phyloP scores from a whole-genome alignment of 208 protist genomes.

The Trypanosoma melophagium region DNA sequence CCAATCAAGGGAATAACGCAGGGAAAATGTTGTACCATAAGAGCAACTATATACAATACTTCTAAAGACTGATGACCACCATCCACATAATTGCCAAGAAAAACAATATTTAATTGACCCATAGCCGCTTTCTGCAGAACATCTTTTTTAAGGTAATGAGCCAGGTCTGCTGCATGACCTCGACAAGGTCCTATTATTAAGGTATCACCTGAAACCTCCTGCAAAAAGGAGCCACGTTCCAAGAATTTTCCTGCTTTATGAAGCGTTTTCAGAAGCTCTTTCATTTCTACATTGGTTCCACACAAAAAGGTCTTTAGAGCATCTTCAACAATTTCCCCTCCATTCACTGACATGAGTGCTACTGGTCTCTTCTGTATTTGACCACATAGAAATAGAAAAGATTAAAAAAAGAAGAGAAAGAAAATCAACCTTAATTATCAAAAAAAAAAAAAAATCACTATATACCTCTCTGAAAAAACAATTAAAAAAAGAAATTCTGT shows the following conservation, averaged over 20 bases:
- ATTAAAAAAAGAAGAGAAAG: slow-evolving; percentile 16
- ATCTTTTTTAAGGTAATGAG: slow-evolving; percentile 52
- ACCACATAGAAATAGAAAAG: slow-evolving; percentile 3
- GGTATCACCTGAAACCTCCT: slow-evolving; percentile 44
- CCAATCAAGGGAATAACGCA: slow-evolving; percentile 61
- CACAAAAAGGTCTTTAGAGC: slow-evolving; percentile 33
- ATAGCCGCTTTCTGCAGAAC: slow-evolving; percentile 32
- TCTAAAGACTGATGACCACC: slow-evolving; percentile 73
- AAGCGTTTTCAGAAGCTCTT: slow-evolving; percentile 30
- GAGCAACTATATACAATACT: slow-evolving; percentile 64
- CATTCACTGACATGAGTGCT: neutral
- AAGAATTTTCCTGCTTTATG: slow-evolving; percentile 15
- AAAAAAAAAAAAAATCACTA: neutral
- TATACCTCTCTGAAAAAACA: neutral
- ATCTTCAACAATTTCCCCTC: slow-evolving; percentile 20
- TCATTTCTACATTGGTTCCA: slow-evolving; percentile 37
- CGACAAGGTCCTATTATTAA: slow-evolving; percentile 70
- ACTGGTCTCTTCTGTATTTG: neutral
- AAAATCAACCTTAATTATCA: neutral
- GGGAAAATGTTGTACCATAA: slow-evolving; percentile 41
- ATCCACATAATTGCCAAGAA: slow-evolving; percentile 88
- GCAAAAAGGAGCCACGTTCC: slow-evolving; percentile 25
- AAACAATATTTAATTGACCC: slow-evolving; percentile 42
- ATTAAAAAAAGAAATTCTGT: neutral
- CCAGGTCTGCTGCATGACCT: slow-evolving; percentile 74